A percentile compares a stretch with the other conserved stretches of the same genome.
These are phyloP conservation scores for Cornus suecica DNA, from an alignment of 148 eudicot genomes.

Conservation along the genomic window DNA sequence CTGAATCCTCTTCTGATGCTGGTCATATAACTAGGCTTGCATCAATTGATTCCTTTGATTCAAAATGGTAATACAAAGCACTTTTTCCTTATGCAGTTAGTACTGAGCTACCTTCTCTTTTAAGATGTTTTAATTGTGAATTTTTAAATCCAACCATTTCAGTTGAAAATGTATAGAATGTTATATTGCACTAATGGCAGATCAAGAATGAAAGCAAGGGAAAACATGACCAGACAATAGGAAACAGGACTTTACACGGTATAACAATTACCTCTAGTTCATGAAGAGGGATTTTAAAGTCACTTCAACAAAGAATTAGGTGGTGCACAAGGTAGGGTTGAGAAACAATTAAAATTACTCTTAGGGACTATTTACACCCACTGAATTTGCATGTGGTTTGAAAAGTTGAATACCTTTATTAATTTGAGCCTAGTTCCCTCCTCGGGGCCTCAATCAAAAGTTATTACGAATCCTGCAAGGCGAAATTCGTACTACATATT, in stretches of 20 bases:
- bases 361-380: neutral
- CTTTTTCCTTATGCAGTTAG: neutral
- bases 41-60: constrained; percentile 95
- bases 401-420: no score
- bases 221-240: no score
- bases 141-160: no score
- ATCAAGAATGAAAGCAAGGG: no score
- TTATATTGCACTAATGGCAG: no score
- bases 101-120: neutral
- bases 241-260: no score
- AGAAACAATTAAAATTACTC: neutral
- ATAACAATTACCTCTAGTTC: no score
- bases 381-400: neutral
- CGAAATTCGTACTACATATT: neutral
- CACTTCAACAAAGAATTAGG: neutral
- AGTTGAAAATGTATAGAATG: neutral
- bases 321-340: neutral
- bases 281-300: neutral
- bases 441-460: no score
- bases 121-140: neutral
- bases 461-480: neutral
- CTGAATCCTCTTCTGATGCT: constrained; percentile 64
- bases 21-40: constrained; percentile 86
- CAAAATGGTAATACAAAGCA: constrained; percentile 66
- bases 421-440: no score